phyloP scores from a whole-genome alignment of 768 basidiomycete species.

The Baorangia bicolor region DNA sequence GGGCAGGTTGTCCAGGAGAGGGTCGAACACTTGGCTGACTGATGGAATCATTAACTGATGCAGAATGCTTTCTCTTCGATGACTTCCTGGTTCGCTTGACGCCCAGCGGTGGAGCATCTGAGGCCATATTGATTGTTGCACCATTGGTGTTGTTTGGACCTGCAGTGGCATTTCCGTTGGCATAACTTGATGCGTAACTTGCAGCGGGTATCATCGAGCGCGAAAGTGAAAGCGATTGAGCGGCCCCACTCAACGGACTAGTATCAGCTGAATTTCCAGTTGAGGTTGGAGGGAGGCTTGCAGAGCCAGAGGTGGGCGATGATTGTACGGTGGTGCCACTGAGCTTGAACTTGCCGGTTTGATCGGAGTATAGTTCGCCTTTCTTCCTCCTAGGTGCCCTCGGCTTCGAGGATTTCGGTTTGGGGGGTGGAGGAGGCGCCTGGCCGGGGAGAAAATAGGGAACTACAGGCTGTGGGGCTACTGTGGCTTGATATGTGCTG shows the following conservation, averaged over 20 bases:
- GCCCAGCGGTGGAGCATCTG: neutral
- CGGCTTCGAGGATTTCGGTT: slow-evolving; percentile 28
- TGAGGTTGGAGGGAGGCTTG: slow-evolving; percentile 35
- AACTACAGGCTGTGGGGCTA: slow-evolving; percentile 20
- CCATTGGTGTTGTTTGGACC: neutral
- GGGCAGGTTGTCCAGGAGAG: slow-evolving; percentile 5
- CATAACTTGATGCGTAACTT: neutral
- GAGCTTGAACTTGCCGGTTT: slow-evolving; percentile 51
- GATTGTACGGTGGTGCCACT: slow-evolving; percentile 19
- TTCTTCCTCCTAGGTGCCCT: slow-evolving; percentile 33
- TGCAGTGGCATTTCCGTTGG: slow-evolving; percentile 4
- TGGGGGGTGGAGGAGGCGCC: slow-evolving; percentile 22
- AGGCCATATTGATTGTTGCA: neutral
- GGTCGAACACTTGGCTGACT: slow-evolving; percentile 7
- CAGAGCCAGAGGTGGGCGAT: slow-evolving; percentile 34
- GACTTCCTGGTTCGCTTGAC: slow-evolving; percentile 15
- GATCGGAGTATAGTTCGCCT: slow-evolving; percentile 41
- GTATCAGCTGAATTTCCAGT: slow-evolving; percentile 5
- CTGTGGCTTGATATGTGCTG: slow-evolving; percentile 31
- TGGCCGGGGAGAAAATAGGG: slow-evolving; percentile 58
- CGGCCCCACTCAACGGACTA: neutral
- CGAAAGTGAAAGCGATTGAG: neutral
- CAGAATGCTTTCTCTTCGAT: slow-evolving; percentile 7
- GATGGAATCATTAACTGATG: neutral
- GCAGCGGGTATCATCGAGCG: slow-evolving; percentile 2